A percentile compares a stretch with the other conserved stretches of the same genome.
Conservation (phyloP, 2,329 filamentous ascomycete species). For the Cordyceps tenuipes region DNA sequence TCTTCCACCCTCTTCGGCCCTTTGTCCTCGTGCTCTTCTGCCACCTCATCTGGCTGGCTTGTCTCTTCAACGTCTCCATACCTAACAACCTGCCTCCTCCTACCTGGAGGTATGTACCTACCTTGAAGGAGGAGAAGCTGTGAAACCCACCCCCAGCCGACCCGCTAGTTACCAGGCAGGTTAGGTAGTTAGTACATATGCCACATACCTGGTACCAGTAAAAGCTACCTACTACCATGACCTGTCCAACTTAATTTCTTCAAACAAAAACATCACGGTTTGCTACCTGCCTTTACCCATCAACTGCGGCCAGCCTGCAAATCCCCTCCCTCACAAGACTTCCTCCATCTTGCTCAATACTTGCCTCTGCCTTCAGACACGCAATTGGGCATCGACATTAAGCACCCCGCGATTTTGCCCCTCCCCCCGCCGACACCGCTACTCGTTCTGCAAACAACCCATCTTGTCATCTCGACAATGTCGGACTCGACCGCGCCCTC, state of each 20-base stretch:
- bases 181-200: no score
- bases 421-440: slow-evolving; percentile 10
- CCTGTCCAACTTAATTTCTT: neutral
- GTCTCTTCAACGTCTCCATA: neutral
- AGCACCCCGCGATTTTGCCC: slow-evolving; percentile 1
- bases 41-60: no score
- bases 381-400: neutral
- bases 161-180: slow-evolving; percentile 1
- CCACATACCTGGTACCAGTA: neutral
- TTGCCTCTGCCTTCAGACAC: neutral
- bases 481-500: slow-evolving; percentile 8
- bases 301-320: neutral
- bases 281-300: neutral
- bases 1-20: neutral
- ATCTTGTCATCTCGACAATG: neutral
- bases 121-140: neutral
- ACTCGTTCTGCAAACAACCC: slow-evolving; percentile 1
- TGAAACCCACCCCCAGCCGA: neutral
- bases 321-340: neutral
- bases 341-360: neutral
- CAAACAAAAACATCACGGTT: slow-evolving; percentile 1
- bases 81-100: no score
- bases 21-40: neutral
- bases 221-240: neutral
- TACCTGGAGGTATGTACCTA: no score